Percentiles rank a stretch among this genome's conserved stretches.
phyloP scores from a whole-genome alignment of 1,139 yeast species.

The Scheffersomyces insectosa region DNA sequence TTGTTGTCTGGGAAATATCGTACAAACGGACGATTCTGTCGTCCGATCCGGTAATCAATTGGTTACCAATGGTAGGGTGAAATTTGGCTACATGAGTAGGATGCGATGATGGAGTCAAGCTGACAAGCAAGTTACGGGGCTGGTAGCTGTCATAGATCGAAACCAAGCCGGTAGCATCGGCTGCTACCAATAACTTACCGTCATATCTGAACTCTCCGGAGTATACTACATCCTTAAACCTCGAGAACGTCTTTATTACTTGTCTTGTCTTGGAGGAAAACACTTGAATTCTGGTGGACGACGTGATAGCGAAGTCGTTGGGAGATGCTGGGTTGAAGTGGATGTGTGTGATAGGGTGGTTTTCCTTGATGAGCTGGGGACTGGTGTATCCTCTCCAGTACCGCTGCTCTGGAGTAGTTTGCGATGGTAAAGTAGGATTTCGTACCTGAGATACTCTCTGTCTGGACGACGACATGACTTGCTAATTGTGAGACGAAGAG shows the following conservation, averaged over 20 bases:
- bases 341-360: slow-evolving; percentile 85
- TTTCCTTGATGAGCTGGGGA: slow-evolving; percentile 91
- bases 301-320: slow-evolving; percentile 90
- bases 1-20: slow-evolving; percentile 77
- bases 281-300: slow-evolving; percentile 88
- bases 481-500: neutral
- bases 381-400: slow-evolving; percentile 88
- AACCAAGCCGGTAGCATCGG: slow-evolving; percentile 86
- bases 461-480: slow-evolving; percentile 75
- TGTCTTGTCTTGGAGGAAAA: slow-evolving; percentile 92
- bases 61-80: slow-evolving; percentile 71
- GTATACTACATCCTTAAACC: slow-evolving; percentile 90
- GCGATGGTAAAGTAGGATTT: slow-evolving; percentile 72
- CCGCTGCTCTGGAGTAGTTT: slow-evolving; percentile 89
- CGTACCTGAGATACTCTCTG: slow-evolving; percentile 69
- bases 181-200: slow-evolving; percentile 81
- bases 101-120: slow-evolving; percentile 77
- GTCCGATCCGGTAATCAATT: slow-evolving; percentile 85
- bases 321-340: slow-evolving; percentile 86
- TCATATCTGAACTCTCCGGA: slow-evolving; percentile 81
- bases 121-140: slow-evolving; percentile 77
- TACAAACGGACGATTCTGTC: slow-evolving; percentile 84
- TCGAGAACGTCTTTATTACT: slow-evolving; percentile 81
- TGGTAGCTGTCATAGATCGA: slow-evolving; percentile 79
- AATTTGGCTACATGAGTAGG: slow-evolving; percentile 96